phyloP scores from a whole-genome alignment of 1,284 basidiomycete genomes.

The Inonotus hispidus region DNA sequence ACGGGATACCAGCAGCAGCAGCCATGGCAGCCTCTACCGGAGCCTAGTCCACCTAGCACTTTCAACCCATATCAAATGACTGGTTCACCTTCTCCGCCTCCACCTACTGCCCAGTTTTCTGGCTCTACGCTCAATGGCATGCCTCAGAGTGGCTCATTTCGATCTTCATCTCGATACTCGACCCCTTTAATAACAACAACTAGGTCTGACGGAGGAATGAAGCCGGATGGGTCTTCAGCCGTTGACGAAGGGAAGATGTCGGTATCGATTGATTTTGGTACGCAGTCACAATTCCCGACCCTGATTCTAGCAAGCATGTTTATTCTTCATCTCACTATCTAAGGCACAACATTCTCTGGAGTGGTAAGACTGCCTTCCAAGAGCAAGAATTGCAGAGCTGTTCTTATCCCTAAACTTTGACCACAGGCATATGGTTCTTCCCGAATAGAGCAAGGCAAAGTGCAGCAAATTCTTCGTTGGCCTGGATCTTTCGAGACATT shows the following conservation, averaged over 20 bases:
- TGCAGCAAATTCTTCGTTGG: conserved; percentile 77
- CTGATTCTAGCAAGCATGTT: conserved; percentile 2
- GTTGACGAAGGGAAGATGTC: conserved; percentile 44
- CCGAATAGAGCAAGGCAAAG: conserved; percentile 67
- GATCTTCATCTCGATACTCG: conserved; percentile 18
- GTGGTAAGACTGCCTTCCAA: conserved; percentile 46
- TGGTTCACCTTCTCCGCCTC: conserved; percentile 11
- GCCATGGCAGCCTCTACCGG: conserved; percentile 24
- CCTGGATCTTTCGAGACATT: conserved; percentile 75
- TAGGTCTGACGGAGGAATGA: conserved; percentile 21
- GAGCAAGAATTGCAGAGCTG: conserved; percentile 6
- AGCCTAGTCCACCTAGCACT: not conserved
- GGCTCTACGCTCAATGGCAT: conserved; percentile 29
- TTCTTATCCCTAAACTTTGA: not conserved
- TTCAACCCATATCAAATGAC: conserved; percentile 17
- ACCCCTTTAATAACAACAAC: conserved; percentile 31
- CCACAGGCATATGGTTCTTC: conserved; percentile 70
- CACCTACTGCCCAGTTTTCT: conserved; percentile 23
- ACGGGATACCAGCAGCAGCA: conserved; percentile 15
- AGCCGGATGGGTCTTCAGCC: conserved; percentile 13
- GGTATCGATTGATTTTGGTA: conserved; percentile 76
- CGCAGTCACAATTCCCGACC: conserved; percentile 22
- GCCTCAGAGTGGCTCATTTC: not conserved
- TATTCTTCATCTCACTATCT: conserved; percentile 11
- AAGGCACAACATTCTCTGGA: conserved; percentile 78